Conservation (phyloP, 257 asterid genomes). For the Rauvolfia tetraphylla region DNA sequence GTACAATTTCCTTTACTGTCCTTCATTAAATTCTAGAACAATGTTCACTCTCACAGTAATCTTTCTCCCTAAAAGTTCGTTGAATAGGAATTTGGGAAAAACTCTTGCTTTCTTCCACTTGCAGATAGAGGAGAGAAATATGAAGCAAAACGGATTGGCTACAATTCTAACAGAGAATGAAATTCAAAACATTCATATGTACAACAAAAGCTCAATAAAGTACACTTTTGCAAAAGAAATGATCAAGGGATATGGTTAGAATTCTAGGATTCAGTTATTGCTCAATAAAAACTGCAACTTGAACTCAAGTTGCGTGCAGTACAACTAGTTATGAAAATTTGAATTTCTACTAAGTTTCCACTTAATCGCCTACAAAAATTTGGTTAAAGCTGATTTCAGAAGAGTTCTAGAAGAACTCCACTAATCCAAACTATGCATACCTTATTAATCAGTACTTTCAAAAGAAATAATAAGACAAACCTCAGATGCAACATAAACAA, state of each 20-base stretch:
- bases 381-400: neutral
- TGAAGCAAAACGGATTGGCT: neutral
- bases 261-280: neutral
- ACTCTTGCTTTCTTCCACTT: neutral
- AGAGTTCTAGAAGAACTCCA: neutral
- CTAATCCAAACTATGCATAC: neutral
- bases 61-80: neutral
- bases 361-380: neutral
- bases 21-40: neutral
- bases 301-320: neutral
- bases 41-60: neutral
- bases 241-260: neutral
- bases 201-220: neutral
- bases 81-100: neutral
- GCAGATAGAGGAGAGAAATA: neutral
- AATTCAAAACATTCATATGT: neutral
- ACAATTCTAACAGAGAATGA: neutral
- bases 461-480: constrained; percentile 32
- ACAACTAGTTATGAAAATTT: neutral
- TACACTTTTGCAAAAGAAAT: too few species aligned
- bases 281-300: neutral
- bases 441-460: neutral
- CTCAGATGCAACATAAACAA: constrained; percentile 99
- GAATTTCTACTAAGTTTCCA: neutral
- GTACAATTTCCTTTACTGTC: neutral